phyloP scores from a whole-genome alignment of 768 basidiomycete genomes.

The Termitomyces sp. region DNA sequence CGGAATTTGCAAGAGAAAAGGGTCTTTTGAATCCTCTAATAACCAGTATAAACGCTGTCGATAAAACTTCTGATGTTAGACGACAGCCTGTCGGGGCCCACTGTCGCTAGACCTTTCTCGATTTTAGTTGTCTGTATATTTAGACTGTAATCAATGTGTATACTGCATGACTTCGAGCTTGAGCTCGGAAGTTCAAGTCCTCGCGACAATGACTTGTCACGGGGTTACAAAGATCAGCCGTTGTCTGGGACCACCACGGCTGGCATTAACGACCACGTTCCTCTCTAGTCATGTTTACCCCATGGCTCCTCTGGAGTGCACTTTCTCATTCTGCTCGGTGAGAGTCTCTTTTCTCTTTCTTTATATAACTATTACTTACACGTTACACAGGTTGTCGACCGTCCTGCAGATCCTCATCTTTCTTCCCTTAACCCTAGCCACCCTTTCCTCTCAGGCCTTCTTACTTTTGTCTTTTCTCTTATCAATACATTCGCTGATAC shows the following conservation, averaged over 20 bases:
- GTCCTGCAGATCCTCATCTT: constrained; percentile 80
- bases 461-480: constrained; percentile 78
- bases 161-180: background rate
- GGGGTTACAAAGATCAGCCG: background rate
- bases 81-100: constrained; percentile 16
- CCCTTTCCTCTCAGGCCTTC: constrained; percentile 77
- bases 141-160: background rate
- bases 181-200: too few species aligned
- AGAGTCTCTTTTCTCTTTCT: background rate
- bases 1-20: constrained; percentile 84
- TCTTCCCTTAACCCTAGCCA: constrained; percentile 80
- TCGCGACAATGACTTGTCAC: constrained; percentile 7
- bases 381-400: constrained; percentile 57
- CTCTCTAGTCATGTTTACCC: constrained; percentile 38
- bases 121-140: background rate
- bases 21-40: constrained; percentile 73
- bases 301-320: constrained; percentile 67
- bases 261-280: background rate
- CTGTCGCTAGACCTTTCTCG: constrained; percentile 10
- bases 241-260: background rate
- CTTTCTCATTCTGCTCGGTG: constrained; percentile 64
- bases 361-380: background rate
- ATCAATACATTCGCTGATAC: constrained; percentile 73
- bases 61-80: constrained; percentile 16
- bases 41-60: constrained; percentile 27